Evolutionary conservation across 352 stramenopile species (phyloP), one percentile per base, ranked within the genome.

Genomic region (Globisporangium nodosum): DNA sequence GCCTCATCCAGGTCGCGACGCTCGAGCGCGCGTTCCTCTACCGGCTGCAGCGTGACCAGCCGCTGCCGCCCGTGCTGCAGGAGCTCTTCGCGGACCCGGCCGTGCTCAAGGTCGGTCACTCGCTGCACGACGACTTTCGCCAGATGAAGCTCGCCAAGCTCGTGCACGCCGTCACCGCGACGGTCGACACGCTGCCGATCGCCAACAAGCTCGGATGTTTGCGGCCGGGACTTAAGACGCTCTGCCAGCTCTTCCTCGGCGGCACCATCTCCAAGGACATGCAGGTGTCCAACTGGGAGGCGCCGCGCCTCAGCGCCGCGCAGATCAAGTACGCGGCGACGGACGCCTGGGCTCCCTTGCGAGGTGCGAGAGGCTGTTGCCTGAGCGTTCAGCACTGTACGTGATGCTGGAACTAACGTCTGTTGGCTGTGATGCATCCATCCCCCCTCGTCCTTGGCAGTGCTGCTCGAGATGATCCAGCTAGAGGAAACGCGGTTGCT

Each of bases 251-350:
- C n/a, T 92, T 92, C 66, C 67, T 91, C 27, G 68, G 66, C 15
- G 66, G 73, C 12, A 77, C 60, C 31, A 83, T 94, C 54, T 84
- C 81, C 37, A 94, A 94, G 61, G 74, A 87, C 48, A 92, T 94
- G 85, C 85, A 94, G 59, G 79, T 92, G 20, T 94, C 85, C 18
- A 80, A 94, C 64, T 94, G 82, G 85, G 85, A 92, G 59, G 74
- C 79, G 18, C 54, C 73, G 6, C 57, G 67, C 8, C 75, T 94
- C n/a, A 90, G 71, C 40, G 54, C 65, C 11, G 76, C 81, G 33
- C 85, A 94, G 65, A 87, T 94, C 56, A 72, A 58, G 31, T 94
- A 94, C 64, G 85, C 82, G 3, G 85, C 85, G 9, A 92, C 85
- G 8, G 85, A 94, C 52, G 85, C 85, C 0, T 94, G 81, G 81